Evolutionary conservation across 257 asterid species (phyloP).

Genomic region (Sherardia arvensis): DNA sequence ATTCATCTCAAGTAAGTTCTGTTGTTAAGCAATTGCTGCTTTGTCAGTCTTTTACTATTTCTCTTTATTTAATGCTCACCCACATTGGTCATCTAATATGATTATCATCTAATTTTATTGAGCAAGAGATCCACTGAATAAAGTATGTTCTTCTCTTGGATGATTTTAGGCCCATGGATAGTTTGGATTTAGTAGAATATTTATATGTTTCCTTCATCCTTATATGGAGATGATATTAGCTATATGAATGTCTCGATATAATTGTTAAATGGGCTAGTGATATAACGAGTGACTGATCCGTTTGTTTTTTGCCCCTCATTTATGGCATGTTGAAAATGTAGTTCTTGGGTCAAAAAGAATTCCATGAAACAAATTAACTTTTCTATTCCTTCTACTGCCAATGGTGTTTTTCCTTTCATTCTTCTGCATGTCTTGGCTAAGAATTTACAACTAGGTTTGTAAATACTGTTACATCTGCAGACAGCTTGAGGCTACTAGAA

Average conservation of each 20-base stretch:
- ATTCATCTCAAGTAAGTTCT: conserved; percentile 66
- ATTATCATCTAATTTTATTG: not conserved
- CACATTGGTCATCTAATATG: not conserved
- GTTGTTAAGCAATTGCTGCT: not conserved
- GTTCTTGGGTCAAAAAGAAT: not conserved
- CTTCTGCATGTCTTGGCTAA: not conserved
- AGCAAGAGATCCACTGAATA: not conserved
- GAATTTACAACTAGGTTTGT: not conserved
- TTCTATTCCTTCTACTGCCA: not conserved
- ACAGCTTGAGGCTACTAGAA: conserved; percentile 70
- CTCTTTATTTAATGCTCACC: not conserved
- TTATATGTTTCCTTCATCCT: not conserved
- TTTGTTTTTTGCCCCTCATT: not conserved
- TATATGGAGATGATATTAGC: not conserved
- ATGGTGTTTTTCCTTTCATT: not conserved
- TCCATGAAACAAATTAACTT: not conserved
- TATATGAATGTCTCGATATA: not conserved
- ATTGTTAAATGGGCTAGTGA: not conserved
- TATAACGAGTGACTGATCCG: not conserved
- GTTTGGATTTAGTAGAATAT: not conserved
- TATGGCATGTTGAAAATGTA: not conserved
- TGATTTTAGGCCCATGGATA: not conserved
- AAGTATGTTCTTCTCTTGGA: conserved; percentile 4
- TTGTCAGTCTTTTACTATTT: not conserved
- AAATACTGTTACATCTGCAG: conserved; percentile 27